A percentile compares a stretch with the other conserved stretches of the same genome.
Evolutionary conservation across 768 basidiomycete species (phyloP).

Genomic region (Mycena crocata): DNA sequence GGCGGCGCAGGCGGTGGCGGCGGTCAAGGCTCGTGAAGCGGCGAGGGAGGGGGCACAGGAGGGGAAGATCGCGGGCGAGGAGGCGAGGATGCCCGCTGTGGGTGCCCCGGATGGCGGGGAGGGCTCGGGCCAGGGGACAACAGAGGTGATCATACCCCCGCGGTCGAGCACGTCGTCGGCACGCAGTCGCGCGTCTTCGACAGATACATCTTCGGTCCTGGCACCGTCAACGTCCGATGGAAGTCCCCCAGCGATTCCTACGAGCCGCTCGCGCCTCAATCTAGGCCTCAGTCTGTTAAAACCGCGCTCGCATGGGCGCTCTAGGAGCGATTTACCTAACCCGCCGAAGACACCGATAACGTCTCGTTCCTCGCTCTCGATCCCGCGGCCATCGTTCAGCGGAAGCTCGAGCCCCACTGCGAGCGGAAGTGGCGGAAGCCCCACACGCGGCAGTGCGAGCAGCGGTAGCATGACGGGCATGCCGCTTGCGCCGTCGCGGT

Average conservation of each 20-base stretch:
- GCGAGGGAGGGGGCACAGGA: conserved; percentile 36
- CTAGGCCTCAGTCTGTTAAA: conserved; percentile 59
- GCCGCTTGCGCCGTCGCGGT: conserved; percentile 21
- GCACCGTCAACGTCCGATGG: conserved; percentile 27
- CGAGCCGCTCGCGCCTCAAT: conserved; percentile 54
- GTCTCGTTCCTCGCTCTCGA: conserved; percentile 48
- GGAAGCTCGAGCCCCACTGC: conserved; percentile 27
- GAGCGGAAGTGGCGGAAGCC: too few species aligned
- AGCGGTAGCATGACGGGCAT: conserved; percentile 3
- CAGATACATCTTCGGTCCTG: neutral
- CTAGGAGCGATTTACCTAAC: conserved; percentile 52
- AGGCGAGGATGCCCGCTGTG: conserved; percentile 32
- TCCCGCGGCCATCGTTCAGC: conserved; percentile 40
- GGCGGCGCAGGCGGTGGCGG: conserved; percentile 36
- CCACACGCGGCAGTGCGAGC: conserved; percentile 32
- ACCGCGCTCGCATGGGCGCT: conserved; percentile 53
- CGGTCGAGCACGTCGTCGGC: conserved; percentile 26
- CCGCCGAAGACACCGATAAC: conserved; percentile 34
- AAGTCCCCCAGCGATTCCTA: conserved; percentile 26
- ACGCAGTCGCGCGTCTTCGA: conserved; percentile 28
- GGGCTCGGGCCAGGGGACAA: conserved; percentile 34
- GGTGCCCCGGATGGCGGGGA: conserved; percentile 20
- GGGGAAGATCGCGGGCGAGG: conserved; percentile 40
- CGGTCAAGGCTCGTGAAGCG: conserved; percentile 36
- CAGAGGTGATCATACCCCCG: conserved; percentile 32